Evolutionary conservation across 106 monocot species (phyloP), one percentile per base, ranked within the genome.

Genomic region (Xerophyta viscosa): DNA sequence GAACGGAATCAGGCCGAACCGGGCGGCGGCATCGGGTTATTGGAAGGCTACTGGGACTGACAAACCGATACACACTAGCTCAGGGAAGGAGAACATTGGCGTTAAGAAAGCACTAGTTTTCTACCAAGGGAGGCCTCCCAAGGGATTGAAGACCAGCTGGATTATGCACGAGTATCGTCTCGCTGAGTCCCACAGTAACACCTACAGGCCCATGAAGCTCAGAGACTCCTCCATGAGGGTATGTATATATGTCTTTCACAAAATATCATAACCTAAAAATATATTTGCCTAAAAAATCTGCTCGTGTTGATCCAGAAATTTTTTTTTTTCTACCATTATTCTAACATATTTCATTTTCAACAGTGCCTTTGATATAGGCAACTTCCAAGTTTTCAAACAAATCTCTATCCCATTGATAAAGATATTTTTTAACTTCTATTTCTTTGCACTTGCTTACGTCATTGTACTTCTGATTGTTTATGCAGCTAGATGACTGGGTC

Each of bases 161-260:
- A 78, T 87, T 74, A 87, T 87, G 87, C 87, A 87, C 39, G 87
- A 87, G 68, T 87, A 82, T 51, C 77, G 87, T 31, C 78, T 87
- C 18, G 70, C 70, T 2, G 74, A 80, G 13, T 52, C 81, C n/a
- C 71, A 23, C 37, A 67, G 48, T 22, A 63, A 76, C 62, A 71
- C 3, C 65, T 78, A 70, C 53, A 66, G 52, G 37, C 77, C 83
- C 31, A 49, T 74, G 33, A 83, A 62, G 46, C 70, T 77, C 37
- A 56, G 58, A n/a, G 64, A 83, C 23, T 52, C 69, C 28, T 83
- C 82, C 53, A 83, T 83, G 82, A 73, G 77, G 69, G 82, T 83
- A 63, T 39, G 39, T 12, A 39, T 12, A 39, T 39, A n/a, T n/a
- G n/a, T n/a, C n/a, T n/a, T n/a, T n/a, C n/a, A n/a, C n/a, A n/a